phyloP scores from a whole-genome alignment of 768 basidiomycete genomes.

The Megacollybia marginata region DNA sequence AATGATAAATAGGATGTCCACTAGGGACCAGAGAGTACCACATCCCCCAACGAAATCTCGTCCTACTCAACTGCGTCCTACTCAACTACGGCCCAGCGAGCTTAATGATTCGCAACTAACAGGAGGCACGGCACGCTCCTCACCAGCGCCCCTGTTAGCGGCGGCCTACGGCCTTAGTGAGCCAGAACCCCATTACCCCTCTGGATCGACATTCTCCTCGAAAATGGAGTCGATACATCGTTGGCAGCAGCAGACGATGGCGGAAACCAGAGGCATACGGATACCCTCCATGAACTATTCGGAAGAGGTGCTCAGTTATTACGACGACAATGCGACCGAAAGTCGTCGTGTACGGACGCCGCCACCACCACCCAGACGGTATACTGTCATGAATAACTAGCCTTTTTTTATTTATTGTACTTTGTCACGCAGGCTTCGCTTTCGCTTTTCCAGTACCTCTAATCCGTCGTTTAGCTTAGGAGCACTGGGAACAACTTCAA shows the following conservation, averaged over 20 bases:
- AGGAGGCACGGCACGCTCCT: not conserved
- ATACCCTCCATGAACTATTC: conserved; percentile 18
- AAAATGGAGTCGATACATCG: conserved; percentile 16
- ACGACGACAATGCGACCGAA: conserved; percentile 18
- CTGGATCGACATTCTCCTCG: conserved; percentile 1
- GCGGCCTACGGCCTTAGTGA: not conserved
- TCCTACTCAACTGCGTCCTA: not conserved
- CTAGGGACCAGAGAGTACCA: not conserved
- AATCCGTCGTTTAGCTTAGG: not conserved
- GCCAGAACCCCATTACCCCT: not conserved
- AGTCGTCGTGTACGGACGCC: conserved; percentile 12
- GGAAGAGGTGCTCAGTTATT: conserved; percentile 25
- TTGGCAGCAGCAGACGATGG: conserved; percentile 22
- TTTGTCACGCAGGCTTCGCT: conserved; percentile 1
- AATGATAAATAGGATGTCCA: not conserved
- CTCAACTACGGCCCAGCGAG: not conserved
- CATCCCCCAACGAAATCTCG: not conserved
- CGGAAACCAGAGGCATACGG: conserved; percentile 14
- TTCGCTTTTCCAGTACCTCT: not conserved
- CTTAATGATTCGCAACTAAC: not conserved
- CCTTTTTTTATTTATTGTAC: not conserved
- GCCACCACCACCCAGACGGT: conserved; percentile 18
- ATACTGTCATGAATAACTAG: conserved; percentile 25
- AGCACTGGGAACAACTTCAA: not conserved
- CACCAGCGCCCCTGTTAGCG: not conserved